Evolutionary conservation across 306 rosid species (phyloP).

Genomic region (Corylus avellana): DNA sequence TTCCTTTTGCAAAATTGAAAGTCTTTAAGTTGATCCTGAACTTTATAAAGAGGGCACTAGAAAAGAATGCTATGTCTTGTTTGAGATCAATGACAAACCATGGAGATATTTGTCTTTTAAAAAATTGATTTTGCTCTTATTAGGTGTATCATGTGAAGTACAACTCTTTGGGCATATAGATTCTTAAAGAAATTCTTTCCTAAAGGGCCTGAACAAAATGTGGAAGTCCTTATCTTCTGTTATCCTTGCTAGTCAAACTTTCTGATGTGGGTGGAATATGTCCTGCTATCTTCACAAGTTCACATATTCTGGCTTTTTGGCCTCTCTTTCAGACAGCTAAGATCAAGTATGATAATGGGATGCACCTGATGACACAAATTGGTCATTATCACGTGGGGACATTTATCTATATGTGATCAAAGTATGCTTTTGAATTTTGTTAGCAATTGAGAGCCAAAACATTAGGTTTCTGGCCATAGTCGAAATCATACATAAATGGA

Average conservation of each 20-base stretch:
- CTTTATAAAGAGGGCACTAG: background rate
- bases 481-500: background rate
- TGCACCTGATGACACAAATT: conserved; percentile 13
- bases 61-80: background rate
- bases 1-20: background rate
- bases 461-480: background rate
- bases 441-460: conserved; percentile 1
- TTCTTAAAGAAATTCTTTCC: conserved; percentile 11
- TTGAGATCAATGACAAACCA: background rate
- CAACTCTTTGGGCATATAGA: background rate
- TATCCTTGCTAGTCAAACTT: conserved; percentile 8
- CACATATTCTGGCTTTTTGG: conserved; percentile 17
- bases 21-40: background rate
- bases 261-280: conserved; percentile 19
- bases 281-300: conserved; percentile 15
- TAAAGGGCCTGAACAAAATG: background rate
- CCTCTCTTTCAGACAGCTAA: conserved; percentile 10
- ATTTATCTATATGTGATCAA: background rate
- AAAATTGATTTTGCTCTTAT: conserved; percentile 4
- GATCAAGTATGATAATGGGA: conserved; percentile 1
- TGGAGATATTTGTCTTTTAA: background rate
- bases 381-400: background rate
- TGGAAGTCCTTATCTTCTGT: conserved; percentile 5
- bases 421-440: conserved; percentile 2
- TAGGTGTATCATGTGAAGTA: background rate